Evolutionary conservation across 2,329 filamentous ascomycete genomes (phyloP), one percentile per base, ranked within the genome.

Genomic region (Pleomassaria siparia): DNA sequence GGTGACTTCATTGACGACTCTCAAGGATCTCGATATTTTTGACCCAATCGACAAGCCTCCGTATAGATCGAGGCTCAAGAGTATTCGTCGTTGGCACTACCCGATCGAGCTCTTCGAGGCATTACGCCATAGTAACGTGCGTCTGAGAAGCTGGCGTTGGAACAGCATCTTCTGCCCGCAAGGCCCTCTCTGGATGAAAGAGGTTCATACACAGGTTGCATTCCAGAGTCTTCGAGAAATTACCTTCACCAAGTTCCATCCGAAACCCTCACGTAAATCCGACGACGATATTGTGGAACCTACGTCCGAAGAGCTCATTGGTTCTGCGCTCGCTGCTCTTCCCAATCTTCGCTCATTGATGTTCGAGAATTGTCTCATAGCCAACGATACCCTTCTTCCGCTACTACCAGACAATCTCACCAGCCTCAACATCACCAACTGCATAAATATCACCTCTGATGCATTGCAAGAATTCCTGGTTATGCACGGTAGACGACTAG

Each of bases 391-490:
- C 8, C 76, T 95, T 15, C 74, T 96, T n/a, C 77, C 81, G 1
- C 74, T 82, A 3, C 72, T 96, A 6, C 89, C 91, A 1, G 76
- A 73, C 10, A 79, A 75, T 3, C 76, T 97, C 16, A 73, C 79
- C 37, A 81, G 82, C 37, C 76, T 97, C 3, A 86, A 86, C 54
- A 75, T 96, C 13, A 82, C 85, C 55, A 92, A 94, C 58, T 96
- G 91, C 63, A 85, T 86, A 72, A 83, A 88, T 51, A 72, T 96
- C 9, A 83, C 78, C 4, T 86, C 89, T 1, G 78, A 84, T 3
- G 79, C 84, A 49, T 72, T 96, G 18, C 73, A 77, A 21, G 65
- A 70, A 0, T 96, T 87, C 60, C 76, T 96, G 32, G 64, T 76
- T 5, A 80, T 80, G 1, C 84, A 89, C 58, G 91, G 91, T 0